Conservation (phyloP, 345 rosid species). For the Syzygium oleosum region DNA sequence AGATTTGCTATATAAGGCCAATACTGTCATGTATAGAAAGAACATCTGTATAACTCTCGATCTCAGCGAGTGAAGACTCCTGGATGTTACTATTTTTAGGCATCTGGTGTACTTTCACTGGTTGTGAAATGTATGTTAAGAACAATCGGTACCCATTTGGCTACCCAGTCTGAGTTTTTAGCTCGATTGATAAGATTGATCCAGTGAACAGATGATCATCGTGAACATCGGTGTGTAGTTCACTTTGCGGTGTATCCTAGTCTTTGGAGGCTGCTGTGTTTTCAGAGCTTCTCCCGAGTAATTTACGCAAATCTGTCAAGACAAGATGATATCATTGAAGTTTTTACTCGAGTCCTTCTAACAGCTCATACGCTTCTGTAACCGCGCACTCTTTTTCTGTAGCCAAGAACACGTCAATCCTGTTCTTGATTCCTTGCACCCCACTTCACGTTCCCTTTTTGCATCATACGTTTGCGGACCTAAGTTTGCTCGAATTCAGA, state of each 20-base stretch:
- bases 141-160: accelerated
- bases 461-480: neutral
- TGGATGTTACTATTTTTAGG: neutral
- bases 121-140: neutral
- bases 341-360: neutral
- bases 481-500: neutral
- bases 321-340: neutral
- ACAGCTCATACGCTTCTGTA: neutral
- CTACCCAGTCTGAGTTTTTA: neutral
- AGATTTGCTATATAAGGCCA: neutral
- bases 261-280: neutral
- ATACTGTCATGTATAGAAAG: neutral
- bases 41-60: accelerated
- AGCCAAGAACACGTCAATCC: accelerated
- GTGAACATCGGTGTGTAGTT: neutral
- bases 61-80: neutral
- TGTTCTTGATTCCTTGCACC: neutral
- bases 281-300: neutral
- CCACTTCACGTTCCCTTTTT: neutral
- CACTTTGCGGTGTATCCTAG: neutral
- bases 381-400: neutral
- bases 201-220: accelerated
- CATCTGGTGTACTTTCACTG: neutral
- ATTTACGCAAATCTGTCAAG: neutral
- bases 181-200: neutral